Percentiles rank a stretch among this genome's conserved stretches.
Evolutionary conservation across 345 rosid species (phyloP).

Genomic region (Microthlaspi erraticum): DNA sequence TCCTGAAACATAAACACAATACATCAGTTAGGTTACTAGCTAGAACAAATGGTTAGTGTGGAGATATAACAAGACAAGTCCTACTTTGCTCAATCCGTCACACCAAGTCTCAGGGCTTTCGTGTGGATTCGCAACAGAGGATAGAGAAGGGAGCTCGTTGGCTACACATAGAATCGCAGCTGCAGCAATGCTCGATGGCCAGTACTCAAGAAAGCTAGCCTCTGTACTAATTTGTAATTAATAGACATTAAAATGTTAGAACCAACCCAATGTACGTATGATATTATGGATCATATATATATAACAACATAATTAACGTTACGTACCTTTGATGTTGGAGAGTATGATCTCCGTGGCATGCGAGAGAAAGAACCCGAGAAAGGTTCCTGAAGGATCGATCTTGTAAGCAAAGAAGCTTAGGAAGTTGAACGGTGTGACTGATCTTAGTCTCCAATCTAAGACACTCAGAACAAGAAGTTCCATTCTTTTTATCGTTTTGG

Average conservation of each 20-base stretch:
- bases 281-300: neutral
- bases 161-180: conserved; percentile 92
- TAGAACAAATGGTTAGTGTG: neutral
- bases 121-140: conserved; percentile 61
- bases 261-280: conserved; percentile 2
- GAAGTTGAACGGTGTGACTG: conserved; percentile 87
- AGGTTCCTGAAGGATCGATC: conserved; percentile 72
- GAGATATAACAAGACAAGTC: too few relatives aligned
- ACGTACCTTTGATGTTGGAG: conserved; percentile 94
- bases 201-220: conserved; percentile 78
- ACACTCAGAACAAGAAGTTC: conserved; percentile 84
- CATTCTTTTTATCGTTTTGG: conserved; percentile 88
- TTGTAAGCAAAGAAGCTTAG: conserved; percentile 87
- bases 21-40: neutral
- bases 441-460: conserved; percentile 93
- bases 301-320: conserved; percentile 11
- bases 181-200: conserved; percentile 95
- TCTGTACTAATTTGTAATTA: conserved; percentile 53
- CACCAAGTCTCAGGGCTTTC: conserved; percentile 96
- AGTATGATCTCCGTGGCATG: conserved; percentile 77
- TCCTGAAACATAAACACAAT: conserved; percentile 55
- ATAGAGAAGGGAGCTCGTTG: conserved; percentile 72
- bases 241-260: neutral
- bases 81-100: conserved; percentile 85
- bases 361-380: conserved; percentile 61